Conservation (phyloP, 148 eudicot genomes). For the Chenopodium formosanum region DNA sequence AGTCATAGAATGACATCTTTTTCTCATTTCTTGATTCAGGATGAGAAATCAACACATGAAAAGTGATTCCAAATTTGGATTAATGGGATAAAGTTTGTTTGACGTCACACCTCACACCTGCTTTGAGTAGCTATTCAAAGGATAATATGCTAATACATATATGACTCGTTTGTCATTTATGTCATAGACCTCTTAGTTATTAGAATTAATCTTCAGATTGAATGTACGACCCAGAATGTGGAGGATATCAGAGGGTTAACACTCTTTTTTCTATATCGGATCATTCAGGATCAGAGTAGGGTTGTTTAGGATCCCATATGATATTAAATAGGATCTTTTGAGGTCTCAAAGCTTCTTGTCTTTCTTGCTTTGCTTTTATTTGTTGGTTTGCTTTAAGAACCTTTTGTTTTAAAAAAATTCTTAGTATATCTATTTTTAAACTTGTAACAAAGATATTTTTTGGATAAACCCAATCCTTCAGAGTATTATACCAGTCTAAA, state of each 20-base stretch:
- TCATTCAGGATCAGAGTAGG: not conserved
- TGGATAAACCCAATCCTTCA: not conserved
- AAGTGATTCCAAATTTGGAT: not conserved
- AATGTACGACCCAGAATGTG: not conserved
- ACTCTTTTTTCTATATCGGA: not conserved
- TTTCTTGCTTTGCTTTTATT: not conserved
- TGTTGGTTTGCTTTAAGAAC: not conserved
- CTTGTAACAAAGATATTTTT: not conserved
- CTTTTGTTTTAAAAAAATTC: not conserved
- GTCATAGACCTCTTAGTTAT: not conserved
- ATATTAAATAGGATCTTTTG: not conserved
- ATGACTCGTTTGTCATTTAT: not conserved
- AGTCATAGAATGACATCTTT: not conserved
- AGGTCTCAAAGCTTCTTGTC: not conserved
- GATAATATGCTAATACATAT: not conserved
- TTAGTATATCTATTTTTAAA: not conserved
- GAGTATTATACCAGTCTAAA: not conserved
- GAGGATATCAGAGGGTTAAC: not conserved
- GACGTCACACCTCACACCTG: not conserved
- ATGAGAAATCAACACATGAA: conserved; percentile 1
- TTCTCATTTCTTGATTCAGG: not conserved
- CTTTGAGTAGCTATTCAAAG: not conserved
- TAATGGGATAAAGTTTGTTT: no score
- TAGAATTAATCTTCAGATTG: not conserved
- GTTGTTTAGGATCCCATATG: not conserved